phyloP scores from a whole-genome alignment of 345 rosid species.

The Populus ilicifolia region DNA sequence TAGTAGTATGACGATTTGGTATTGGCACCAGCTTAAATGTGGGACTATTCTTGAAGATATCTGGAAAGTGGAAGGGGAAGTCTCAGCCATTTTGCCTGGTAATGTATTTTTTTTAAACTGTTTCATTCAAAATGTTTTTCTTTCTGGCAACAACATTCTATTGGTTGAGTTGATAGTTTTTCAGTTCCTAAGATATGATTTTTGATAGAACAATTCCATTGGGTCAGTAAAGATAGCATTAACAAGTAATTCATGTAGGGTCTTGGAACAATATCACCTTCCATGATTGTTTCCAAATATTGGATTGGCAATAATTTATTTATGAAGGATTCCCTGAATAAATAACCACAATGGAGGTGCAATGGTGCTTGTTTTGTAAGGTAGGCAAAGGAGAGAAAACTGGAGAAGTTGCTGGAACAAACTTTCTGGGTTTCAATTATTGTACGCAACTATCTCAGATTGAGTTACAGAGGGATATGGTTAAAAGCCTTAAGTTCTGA shows the following conservation, averaged over 20 bases:
- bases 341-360: too few relatives aligned
- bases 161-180: background rate
- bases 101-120: conserved; percentile 12
- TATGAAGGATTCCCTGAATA: too few relatives aligned
- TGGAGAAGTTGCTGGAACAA: too few relatives aligned
- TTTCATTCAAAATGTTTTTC: background rate
- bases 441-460: too few relatives aligned
- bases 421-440: too few relatives aligned
- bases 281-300: background rate
- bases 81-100: conserved; percentile 41
- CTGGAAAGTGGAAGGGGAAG: conserved; percentile 44
- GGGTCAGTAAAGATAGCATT: background rate
- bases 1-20: conserved; percentile 21
- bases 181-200: background rate
- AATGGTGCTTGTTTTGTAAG: too few relatives aligned
- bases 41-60: conserved; percentile 55
- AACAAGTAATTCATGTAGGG: too few relatives aligned
- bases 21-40: conserved; percentile 53
- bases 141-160: background rate
- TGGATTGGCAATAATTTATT: background rate
- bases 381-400: too few relatives aligned
- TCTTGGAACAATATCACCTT: background rate
- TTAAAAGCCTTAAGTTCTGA: too few relatives aligned
- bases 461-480: too few relatives aligned
- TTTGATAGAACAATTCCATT: background rate